phyloP scores from a whole-genome alignment of 176 grass and related monocot genomes.

The Musa itinerans region DNA sequence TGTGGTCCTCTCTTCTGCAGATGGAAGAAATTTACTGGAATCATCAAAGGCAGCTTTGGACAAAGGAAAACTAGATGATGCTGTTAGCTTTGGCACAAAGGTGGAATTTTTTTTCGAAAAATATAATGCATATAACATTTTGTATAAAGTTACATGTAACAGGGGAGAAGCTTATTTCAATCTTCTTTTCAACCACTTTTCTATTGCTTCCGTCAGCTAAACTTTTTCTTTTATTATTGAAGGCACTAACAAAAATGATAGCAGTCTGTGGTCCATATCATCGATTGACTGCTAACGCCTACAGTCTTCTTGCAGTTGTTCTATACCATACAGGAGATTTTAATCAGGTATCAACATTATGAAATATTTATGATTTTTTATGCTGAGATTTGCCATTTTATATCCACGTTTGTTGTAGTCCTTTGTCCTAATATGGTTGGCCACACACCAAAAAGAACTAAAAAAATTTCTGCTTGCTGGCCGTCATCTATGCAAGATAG shows the following conservation, averaged over 20 bases:
- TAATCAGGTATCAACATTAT: conserved; percentile 52
- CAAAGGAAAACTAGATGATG: conserved; percentile 98
- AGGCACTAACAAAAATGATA: conserved; percentile 93
- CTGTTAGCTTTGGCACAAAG: conserved; percentile 81
- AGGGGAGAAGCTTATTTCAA: neutral
- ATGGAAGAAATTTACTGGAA: conserved; percentile 91
- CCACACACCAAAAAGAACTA: neutral
- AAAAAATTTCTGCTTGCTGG: neutral
- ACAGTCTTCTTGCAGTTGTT: conserved; percentile 97
- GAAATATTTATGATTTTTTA: conserved; percentile 11
- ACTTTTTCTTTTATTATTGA: conserved; percentile 21
- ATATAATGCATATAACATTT: neutral
- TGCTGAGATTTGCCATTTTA: neutral
- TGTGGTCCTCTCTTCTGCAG: conserved; percentile 70
- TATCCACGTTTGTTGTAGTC: neutral
- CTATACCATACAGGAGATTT: conserved; percentile 99
- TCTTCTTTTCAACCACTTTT: conserved; percentile 13
- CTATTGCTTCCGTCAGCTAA: conserved; percentile 6
- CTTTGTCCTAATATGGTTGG: neutral
- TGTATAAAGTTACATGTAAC: neutral
- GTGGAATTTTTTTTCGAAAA: conserved; percentile 19
- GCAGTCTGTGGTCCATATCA: conserved; percentile 89
- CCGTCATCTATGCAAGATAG: neutral
- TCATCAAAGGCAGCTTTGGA: conserved; percentile 95
- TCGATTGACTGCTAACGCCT: conserved; percentile 87